Base-by-base conservation (phyloP, 495 filamentous ascomycete genomes). In the Penicillium ucsense region DNA sequence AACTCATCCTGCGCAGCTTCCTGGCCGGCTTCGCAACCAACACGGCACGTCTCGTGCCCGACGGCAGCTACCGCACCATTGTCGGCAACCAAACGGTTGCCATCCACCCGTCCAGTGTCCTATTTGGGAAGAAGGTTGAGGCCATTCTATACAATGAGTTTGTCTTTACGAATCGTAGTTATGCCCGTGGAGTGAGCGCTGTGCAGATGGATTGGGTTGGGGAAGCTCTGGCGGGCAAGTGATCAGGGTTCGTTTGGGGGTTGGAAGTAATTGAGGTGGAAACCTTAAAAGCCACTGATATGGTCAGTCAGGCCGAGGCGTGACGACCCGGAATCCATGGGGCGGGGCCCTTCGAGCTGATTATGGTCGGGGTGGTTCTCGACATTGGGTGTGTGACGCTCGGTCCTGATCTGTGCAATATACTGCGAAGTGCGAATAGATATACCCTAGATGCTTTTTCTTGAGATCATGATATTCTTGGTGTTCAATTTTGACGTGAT, bases 141-240 rank as follows among this genome's bases (percentile, higher is more conserved):
- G 91, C 88, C 0, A 92, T 99, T 54, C 82, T 97, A 81, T 99
- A 91, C 57, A 79, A 90, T 53, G 90, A 99, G 63, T 89, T 92
- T 65, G 90, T 99, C 3, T 97, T 86, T 61, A 99, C 94, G 6
- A 86, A 84, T 43, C 87, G 84, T 61, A 90, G 83, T 55, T 99
- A 94, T 68, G 94, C 86, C 9, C 84, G 89, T 60, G 84, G 84
- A 35, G 91, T 96, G 41, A 94, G 85, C 65, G 81, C 79, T 3
- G 81, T 96, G 33, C 84, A 94, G 70, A 82, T 90, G 57, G 77
- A 84, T 52, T 97, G 92, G 94, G 77, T 96, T 30, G 76, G 77
- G 5, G 85, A 90, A 51, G 79, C 77, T 3, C 59, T 88, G 59
- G 76, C 68, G 28, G 64, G 66, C 27, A 38, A 32, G 48, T 44